These are phyloP conservation scores for Phytopythium helicoides DNA, from an alignment of 352 stramenopile genomes.

Conservation along the genomic window DNA sequence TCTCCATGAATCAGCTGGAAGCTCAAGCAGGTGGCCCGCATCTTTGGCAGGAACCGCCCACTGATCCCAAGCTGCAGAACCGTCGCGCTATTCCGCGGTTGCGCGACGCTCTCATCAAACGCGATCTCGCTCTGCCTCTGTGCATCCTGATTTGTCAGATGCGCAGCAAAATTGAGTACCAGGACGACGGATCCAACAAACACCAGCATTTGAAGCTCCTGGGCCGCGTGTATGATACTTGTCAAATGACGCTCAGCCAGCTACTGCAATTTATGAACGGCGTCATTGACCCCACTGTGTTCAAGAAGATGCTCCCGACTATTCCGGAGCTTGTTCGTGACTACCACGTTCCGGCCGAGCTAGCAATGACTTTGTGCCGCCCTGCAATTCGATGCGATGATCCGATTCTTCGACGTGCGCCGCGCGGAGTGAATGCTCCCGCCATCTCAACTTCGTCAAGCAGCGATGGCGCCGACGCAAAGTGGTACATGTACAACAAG, in stretches of 20 bases:
- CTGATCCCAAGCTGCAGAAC: slow-evolving; percentile 82
- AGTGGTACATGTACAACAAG: slow-evolving; percentile 69
- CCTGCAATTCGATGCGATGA: slow-evolving; percentile 80
- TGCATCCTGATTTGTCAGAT: slow-evolving; percentile 85
- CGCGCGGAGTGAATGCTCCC: slow-evolving; percentile 58
- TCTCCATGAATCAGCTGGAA: slow-evolving; percentile 81
- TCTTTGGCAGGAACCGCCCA: slow-evolving; percentile 68
- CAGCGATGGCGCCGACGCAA: slow-evolving; percentile 14
- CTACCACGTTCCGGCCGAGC: slow-evolving; percentile 68
- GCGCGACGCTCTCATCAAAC: slow-evolving; percentile 83
- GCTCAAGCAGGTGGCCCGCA: slow-evolving; percentile 74
- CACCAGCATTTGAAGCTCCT: slow-evolving; percentile 76
- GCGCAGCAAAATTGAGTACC: slow-evolving; percentile 79
- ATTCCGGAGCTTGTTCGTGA: slow-evolving; percentile 61
- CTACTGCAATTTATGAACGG: slow-evolving; percentile 83
- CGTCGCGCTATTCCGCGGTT: slow-evolving; percentile 74
- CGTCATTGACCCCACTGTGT: slow-evolving; percentile 66
- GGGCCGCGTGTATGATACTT: slow-evolving; percentile 79
- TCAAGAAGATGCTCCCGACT: slow-evolving; percentile 70
- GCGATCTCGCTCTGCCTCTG: slow-evolving; percentile 68
- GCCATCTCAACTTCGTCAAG: slow-evolving; percentile 8
- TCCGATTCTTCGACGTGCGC: slow-evolving; percentile 53
- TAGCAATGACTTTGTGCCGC: slow-evolving; percentile 77
- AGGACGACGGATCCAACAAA: slow-evolving; percentile 39
- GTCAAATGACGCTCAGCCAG: slow-evolving; percentile 83